Evolutionary conservation across 2,329 filamentous ascomycete genomes (phyloP).

Genomic region (Sporothrix brunneoviolacea): DNA sequence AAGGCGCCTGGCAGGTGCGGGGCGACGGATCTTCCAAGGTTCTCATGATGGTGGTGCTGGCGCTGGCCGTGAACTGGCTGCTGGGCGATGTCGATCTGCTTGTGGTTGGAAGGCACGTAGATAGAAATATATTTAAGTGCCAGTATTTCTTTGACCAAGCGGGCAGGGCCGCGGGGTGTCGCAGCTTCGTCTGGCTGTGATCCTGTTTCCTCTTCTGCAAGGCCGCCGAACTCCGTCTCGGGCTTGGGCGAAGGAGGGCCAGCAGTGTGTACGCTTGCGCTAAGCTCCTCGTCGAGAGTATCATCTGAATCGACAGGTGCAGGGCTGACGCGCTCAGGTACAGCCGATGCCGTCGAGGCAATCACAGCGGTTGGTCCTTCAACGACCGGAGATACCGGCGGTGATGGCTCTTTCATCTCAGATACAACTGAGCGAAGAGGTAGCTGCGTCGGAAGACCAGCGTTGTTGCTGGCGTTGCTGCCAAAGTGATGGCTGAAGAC

Average conservation of each 20-base stretch:
- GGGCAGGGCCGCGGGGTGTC: constrained; percentile 47
- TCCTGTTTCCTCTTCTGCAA: constrained; percentile 8
- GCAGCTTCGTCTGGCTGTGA: constrained; percentile 33
- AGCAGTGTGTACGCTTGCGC: background rate
- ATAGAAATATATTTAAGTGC: constrained; percentile 45
- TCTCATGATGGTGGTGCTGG: constrained; percentile 5
- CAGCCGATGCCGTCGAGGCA: background rate
- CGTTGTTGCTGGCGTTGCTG: background rate
- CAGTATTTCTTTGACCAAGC: constrained; percentile 50
- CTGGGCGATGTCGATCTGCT: constrained; percentile 33
- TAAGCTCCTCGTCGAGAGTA: background rate
- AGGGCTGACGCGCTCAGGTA: background rate
- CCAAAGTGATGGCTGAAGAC: background rate
- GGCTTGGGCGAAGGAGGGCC: background rate
- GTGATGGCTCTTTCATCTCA: background rate
- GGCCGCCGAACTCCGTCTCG: no score
- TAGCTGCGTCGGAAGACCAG: background rate
- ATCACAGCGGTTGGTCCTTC: background rate
- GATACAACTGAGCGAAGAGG: background rate
- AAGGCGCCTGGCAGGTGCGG: constrained; percentile 56
- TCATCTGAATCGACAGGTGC: background rate
- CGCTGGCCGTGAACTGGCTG: background rate
- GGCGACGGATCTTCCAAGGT: constrained; percentile 34
- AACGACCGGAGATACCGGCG: background rate
- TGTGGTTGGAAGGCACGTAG: constrained; percentile 46